Evolutionary conservation across 345 rosid species (phyloP).

Genomic region (Euphorbia tirucalli): DNA sequence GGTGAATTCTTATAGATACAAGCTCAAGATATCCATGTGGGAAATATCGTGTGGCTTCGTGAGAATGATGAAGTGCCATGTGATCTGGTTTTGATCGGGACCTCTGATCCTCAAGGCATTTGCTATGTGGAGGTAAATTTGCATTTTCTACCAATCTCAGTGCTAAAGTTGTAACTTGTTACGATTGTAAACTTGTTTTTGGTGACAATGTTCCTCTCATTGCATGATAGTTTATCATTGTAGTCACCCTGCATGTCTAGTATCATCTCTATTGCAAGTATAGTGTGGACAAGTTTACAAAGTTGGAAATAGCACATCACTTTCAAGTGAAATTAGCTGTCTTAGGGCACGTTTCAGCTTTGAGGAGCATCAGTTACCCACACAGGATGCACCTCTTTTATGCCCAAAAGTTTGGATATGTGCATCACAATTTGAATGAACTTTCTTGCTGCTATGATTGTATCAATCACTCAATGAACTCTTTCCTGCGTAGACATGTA

Average conservation of each 20-base stretch:
- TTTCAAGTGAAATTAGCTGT: neutral
- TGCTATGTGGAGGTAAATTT: slow-evolving; percentile 81
- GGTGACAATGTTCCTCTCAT: neutral
- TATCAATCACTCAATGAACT: neutral
- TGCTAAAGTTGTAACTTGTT: neutral
- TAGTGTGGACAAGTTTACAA: neutral
- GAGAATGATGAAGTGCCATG: slow-evolving; percentile 99
- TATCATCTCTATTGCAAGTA: neutral
- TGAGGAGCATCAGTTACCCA: neutral
- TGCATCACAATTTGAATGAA: neutral
- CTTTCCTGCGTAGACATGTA: neutral
- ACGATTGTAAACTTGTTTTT: neutral
- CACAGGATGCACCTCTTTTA: neutral
- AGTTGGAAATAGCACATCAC: neutral
- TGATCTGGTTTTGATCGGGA: slow-evolving; percentile 92
- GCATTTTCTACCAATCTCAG: neutral
- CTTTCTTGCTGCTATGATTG: neutral
- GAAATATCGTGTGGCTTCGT: slow-evolving; percentile 95
- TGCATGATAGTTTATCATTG: neutral
- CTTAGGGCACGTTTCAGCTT: neutral
- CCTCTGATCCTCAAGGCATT: slow-evolving; percentile 89
- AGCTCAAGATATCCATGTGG: slow-evolving; percentile 86
- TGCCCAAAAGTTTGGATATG: neutral
- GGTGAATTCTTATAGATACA: slow-evolving; percentile 51
- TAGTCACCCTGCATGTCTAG: neutral